These are phyloP conservation scores for Tetrahymena thermophila DNA, from an alignment of 73 alveolate genomes.

Conservation along the genomic window DNA sequence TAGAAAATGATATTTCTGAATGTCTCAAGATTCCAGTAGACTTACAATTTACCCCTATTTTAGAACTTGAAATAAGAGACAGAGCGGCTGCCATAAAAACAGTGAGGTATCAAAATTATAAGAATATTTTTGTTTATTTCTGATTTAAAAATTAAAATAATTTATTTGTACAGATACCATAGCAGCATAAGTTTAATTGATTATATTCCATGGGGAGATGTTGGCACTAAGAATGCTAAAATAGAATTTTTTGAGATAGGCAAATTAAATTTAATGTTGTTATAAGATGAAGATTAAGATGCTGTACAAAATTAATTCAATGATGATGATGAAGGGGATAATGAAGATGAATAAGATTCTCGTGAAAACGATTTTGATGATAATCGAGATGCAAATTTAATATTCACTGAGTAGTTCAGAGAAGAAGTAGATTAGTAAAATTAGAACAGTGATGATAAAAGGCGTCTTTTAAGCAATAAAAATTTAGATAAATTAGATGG, in stretches of 20 bases:
- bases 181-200: constrained; percentile 6
- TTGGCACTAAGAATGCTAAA: background rate
- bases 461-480: background rate
- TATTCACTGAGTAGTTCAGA: background rate
- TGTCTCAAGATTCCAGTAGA: background rate
- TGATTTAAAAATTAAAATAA: no score
- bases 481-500: background rate
- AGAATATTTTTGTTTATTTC: no score
- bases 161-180: background rate
- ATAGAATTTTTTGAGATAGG: constrained; percentile 32
- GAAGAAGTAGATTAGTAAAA: background rate
- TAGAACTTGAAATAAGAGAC: background rate
- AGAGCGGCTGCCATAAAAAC: background rate
- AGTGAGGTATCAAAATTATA: background rate
- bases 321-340: constrained; percentile 24
- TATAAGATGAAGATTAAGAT: constrained; percentile 43
- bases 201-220: background rate
- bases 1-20: background rate
- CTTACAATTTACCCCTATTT: background rate
- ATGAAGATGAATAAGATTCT: background rate
- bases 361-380: background rate
- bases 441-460: background rate
- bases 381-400: background rate
- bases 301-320: background rate
- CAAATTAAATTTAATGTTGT: background rate